These are phyloP conservation scores for Emmonsiellopsis sp. DNA, from an alignment of 2,329 filamentous ascomycete species.

Conservation along the genomic window DNA sequence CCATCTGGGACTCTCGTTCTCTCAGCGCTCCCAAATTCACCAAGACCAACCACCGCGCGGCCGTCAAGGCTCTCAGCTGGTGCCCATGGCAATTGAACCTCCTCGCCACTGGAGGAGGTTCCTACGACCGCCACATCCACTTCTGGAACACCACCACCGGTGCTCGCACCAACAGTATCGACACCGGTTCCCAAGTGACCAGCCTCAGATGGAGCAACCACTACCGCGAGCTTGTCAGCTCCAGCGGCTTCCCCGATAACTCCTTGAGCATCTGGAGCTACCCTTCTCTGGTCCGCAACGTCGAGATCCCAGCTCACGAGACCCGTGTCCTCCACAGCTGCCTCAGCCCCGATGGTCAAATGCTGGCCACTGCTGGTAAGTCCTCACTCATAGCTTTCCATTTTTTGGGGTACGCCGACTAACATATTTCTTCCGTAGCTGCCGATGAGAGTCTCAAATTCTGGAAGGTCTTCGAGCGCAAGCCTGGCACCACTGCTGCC, in stretches of 20 bases:
- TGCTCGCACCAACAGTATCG: constrained; percentile 96
- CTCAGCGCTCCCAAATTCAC: constrained; percentile 94
- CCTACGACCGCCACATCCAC: constrained; percentile 95
- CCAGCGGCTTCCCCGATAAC: constrained; percentile 98
- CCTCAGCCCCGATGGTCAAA: constrained; percentile 93
- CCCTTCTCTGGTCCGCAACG: constrained; percentile 89
- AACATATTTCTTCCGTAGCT: constrained; percentile 40
- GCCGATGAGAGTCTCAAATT: constrained; percentile 98
- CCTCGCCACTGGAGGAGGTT: constrained; percentile 89
- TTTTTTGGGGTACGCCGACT: constrained; percentile 13
- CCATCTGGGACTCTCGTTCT: constrained; percentile 96
- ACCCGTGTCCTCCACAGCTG: constrained; percentile 93
- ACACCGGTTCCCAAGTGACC: constrained; percentile 95
- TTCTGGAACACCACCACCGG: constrained; percentile 99
- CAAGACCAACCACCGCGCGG: constrained; percentile 99
- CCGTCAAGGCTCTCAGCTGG: constrained; percentile 96
- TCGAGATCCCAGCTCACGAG: constrained; percentile 96
- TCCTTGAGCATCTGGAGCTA: constrained; percentile 99
- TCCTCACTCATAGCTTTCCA: constrained; percentile 7
- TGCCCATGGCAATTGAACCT: constrained; percentile 98
- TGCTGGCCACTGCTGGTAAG: constrained; percentile 84
- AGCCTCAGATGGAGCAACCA: constrained; percentile 92
- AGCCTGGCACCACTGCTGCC: constrained; percentile 63
- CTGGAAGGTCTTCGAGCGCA: constrained; percentile 99
- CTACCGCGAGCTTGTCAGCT: constrained; percentile 97